Evolutionary conservation across 2,329 filamentous ascomycete genomes (phyloP).

Genomic region (Sarocladium brachiariae): DNA sequence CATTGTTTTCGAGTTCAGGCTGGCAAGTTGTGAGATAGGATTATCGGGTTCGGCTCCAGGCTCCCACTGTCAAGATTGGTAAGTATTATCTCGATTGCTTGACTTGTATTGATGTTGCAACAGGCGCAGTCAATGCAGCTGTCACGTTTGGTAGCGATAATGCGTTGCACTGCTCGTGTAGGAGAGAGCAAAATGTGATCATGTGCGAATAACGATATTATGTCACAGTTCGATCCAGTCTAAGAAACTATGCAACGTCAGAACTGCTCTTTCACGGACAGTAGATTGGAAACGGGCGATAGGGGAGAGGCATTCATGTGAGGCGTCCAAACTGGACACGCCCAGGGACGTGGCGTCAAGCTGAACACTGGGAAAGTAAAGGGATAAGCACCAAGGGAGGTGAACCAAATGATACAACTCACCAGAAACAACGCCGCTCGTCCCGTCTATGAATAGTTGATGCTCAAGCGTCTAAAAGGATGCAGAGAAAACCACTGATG

Average conservation of each 20-base stretch:
- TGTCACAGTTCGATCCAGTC: background rate
- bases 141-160: background rate
- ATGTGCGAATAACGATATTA: background rate
- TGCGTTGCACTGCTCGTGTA: background rate
- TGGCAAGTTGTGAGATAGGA: background rate
- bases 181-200: background rate
- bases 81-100: background rate
- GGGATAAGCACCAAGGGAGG: too few relatives aligned
- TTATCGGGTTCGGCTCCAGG: background rate
- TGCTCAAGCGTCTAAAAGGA: background rate
- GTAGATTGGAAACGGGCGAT: background rate
- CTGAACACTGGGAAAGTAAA: too few relatives aligned
- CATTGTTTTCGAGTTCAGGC: constrained; percentile 31
- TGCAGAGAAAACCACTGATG: background rate
- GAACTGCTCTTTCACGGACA: background rate
- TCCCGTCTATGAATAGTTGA: background rate
- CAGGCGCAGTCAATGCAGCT: background rate
- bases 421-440: background rate
- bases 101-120: background rate
- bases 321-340: background rate
- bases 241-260: background rate
- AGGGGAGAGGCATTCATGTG: background rate
- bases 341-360: background rate
- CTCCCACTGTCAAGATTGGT: background rate
- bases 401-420: too few relatives aligned